Base-by-base conservation (phyloP, 176 grass and related monocot genomes). In the Elaeis guineensis region DNA sequence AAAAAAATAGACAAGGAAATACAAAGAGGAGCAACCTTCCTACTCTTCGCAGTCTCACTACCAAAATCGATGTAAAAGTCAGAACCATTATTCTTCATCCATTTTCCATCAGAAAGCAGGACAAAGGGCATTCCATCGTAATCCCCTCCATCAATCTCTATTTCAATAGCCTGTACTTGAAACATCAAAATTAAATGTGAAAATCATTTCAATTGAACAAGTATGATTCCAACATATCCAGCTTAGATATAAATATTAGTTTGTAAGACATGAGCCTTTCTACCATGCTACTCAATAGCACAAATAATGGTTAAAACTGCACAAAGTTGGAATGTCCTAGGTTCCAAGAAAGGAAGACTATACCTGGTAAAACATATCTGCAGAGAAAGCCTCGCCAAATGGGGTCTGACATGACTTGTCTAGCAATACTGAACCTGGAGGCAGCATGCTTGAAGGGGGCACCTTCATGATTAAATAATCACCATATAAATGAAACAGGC, bases 51-150 rank as follows among this genome's bases (percentile, higher is more conserved):
- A 78, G 73, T 55, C 75, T 51, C 68, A 17, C 28, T 67, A n/a
- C 65, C 72, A 5, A 98, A 86, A 53, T 89, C 81, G 55, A 98
- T 58, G 63, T 79, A 86, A 67, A 92, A 92, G 69, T 98, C 93
- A 24, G 79, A 98, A 18, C 65, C 84, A 64, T 83, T 91, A 75
- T 98, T 86, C 62, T 98, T 83, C 54, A 92, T 98, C 93, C 93
- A 98, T 57, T 62, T 69, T 77, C 71, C 93, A 66, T 74, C 82
- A 68, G 76, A 88, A 7, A 49, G 66, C 58, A 92, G 82, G 73
- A 98, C 87, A 83, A 98, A 92, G 23, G 84, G 84, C 76, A 98
- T 80, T 20, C 84, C 87, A 54, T 76, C 79, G 67, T 98, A 92
- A 65, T 68, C 69, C 16, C 64, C 71, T 49, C 60, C 74, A 68